Base-by-base conservation (phyloP, 352 stramenopile genomes). In the Stephanocyclus meneghinianus region DNA sequence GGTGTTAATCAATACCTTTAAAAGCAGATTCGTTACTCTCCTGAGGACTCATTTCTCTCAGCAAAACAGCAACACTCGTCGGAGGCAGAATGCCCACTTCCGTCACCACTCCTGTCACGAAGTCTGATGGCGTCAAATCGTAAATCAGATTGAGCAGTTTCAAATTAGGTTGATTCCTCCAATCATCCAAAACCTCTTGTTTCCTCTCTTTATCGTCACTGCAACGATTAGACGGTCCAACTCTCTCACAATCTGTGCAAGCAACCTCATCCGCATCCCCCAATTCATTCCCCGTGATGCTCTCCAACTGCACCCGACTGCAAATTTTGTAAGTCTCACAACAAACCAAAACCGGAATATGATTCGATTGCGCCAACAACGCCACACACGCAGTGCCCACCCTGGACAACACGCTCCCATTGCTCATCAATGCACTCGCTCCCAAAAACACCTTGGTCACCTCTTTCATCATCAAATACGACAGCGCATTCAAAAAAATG, bases 291-390 rank as follows among this genome's bases (percentile, higher is more conserved):
- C 97, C 92, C 10, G 96, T 98, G 74, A 99, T 98, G 48, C 94
- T 95, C 79, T 99, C 97, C 45, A 99, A 88, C 85, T 99, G 97
- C 30, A 99, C 95, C 42, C 95, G 94, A 76, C 98, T 96, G 16
- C 84, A 94, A 77, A 97, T 96, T 82, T 99, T 99, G 93, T 99
- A 99, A 35, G 96, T 98, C 90, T 99, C 97, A 79, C 96, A 98
- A 77, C 95, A 98, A 50, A 99, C 97, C 13, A 99, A 91, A 37
- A 99, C 96, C 0, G 97, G 97, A 50, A 98, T 95, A 69, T 98
- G 96, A 64, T 93, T 90, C 30, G 95, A 90, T 48, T 95, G 91
- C 0, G 96, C 97, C 53, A 95, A 89, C 87, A 98, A 93, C 6
- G 96, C 96, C 26, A 98, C 94, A 16, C 96, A 91, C 18, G 95